Conservation (phyloP, 495 filamentous ascomycete genomes). For the Viridothelium virens region DNA sequence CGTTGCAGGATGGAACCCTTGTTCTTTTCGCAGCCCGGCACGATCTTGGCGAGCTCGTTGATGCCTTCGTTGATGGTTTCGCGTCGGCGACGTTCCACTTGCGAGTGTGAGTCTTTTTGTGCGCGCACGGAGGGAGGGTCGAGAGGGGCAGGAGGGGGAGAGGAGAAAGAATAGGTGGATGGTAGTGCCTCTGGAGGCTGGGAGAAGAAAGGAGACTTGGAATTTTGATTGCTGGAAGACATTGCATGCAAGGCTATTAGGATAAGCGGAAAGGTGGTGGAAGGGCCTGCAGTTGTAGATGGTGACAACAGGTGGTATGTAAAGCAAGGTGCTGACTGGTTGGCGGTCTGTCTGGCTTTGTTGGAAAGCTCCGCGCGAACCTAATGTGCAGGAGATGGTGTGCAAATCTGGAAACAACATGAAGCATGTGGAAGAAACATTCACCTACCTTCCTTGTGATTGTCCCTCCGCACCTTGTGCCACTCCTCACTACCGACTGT, state of each 20-base stretch:
- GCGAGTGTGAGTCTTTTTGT: not conserved
- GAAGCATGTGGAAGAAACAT: constrained; percentile 10
- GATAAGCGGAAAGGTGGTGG: not conserved
- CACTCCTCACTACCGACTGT: constrained; percentile 93
- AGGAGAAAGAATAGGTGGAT: not conserved
- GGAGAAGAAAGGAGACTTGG: not conserved
- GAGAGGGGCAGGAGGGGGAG: constrained; percentile 2
- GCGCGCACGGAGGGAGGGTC: not conserved
- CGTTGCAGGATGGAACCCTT: constrained; percentile 95
- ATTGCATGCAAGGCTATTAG: not conserved
- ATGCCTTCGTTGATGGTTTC: constrained; percentile 99
- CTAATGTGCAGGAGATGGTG: not conserved
- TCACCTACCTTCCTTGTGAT: constrained; percentile 91
- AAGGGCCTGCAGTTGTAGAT: not conserved
- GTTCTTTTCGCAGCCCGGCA: constrained; percentile 97
- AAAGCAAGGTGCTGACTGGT: constrained; percentile 10
- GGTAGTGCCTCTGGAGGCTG: not conserved
- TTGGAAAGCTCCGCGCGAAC: not conserved
- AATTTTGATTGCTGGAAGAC: not conserved
- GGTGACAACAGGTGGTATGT: constrained; percentile 11
- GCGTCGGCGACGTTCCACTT: constrained; percentile 92
- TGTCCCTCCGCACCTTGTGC: constrained; percentile 95
- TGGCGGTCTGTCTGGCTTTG: not conserved
- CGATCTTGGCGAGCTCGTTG: constrained; percentile 95
- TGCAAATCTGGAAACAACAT: constrained; percentile 12